Conservation (phyloP, 257 asterid genomes). For the Leonotis leonurus region DNA sequence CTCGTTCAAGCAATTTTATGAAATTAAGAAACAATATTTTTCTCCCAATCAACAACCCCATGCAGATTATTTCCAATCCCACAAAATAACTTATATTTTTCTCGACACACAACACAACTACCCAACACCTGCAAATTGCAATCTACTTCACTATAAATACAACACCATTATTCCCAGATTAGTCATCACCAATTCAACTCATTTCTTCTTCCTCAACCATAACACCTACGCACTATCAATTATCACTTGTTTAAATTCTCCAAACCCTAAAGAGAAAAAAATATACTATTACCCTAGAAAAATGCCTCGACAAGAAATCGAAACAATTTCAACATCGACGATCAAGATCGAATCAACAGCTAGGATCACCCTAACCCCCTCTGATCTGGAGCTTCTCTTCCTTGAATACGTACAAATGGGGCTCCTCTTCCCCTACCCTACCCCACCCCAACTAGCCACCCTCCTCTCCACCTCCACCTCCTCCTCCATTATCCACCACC, state of each 20-base stretch:
- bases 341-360: slow-evolving; percentile 8
- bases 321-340: slow-evolving; percentile 3
- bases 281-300: not conserved
- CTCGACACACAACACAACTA: too few relatives aligned
- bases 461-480: not conserved
- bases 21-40: not conserved
- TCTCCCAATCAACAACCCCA: not conserved
- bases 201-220: not conserved
- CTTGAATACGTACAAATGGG: slow-evolving; percentile 31
- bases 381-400: slow-evolving; percentile 28
- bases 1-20: not conserved
- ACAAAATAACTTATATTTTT: not conserved
- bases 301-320: slow-evolving; percentile 5
- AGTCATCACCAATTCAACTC: not conserved
- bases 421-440: slow-evolving; percentile 25
- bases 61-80: not conserved
- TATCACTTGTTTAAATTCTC: not conserved
- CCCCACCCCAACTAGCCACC: not conserved
- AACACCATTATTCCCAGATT: not conserved
- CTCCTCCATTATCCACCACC: slow-evolving; percentile 24
- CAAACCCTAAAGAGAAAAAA: not conserved
- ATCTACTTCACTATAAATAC: not conserved
- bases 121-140: not conserved
- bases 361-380: slow-evolving; percentile 22
- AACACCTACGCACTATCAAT: not conserved